A percentile compares a stretch with the other conserved stretches of the same genome.
Evolutionary conservation across 305 asterid species (phyloP).

Genomic region (Petunia hybrid): DNA sequence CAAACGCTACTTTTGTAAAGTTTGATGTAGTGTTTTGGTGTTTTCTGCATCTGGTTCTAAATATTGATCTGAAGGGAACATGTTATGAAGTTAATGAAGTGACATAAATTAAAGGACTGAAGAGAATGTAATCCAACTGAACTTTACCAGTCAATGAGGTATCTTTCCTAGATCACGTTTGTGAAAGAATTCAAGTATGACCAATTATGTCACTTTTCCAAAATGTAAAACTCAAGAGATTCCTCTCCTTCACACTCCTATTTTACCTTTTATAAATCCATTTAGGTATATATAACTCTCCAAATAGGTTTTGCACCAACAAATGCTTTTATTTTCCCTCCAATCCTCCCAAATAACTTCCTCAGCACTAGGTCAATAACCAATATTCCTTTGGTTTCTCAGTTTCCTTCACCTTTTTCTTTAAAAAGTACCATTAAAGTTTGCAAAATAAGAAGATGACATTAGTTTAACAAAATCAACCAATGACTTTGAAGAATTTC

Average conservation of each 20-base stretch:
- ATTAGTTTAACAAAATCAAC: neutral
- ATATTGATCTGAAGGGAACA: neutral
- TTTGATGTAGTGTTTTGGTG: slow-evolving; percentile 2
- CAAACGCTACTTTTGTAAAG: slow-evolving; percentile 13
- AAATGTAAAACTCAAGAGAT: neutral
- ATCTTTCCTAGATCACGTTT: neutral
- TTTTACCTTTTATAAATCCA: neutral
- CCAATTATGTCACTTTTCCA: slow-evolving; percentile 14
- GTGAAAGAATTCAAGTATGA: slow-evolving; percentile 21
- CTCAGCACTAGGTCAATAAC: neutral
- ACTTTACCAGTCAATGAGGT: neutral
- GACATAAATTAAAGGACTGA: neutral
- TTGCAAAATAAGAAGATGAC: neutral
- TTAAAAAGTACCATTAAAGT: neutral
- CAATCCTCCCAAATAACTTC: neutral
- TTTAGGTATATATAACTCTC: neutral
- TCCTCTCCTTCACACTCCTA: neutral
- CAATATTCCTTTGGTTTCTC: neutral
- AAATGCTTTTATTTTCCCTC: neutral
- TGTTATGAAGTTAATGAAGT: neutral
- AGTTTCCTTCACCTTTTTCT: neutral
- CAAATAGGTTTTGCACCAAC: neutral
- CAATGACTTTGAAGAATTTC: slow-evolving; percentile 19
- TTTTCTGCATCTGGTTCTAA: neutral
- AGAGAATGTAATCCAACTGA: slow-evolving; percentile 20